These are phyloP conservation scores for Reticulomyxa filosa DNA, from an alignment of 78 protist species.

Conservation along the genomic window DNA sequence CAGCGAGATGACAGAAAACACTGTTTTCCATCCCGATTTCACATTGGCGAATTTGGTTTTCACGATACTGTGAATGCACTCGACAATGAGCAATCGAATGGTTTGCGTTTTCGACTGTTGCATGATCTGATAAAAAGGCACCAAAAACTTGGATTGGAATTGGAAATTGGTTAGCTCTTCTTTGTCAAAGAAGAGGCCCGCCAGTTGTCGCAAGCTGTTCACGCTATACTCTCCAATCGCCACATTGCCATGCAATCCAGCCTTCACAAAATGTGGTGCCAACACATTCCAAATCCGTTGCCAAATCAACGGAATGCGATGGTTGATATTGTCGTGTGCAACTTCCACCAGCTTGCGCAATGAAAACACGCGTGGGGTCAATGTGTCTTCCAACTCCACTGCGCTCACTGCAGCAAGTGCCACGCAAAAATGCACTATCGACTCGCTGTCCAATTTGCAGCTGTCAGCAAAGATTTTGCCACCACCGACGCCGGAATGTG, in stretches of 20 bases:
- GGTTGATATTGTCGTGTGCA: constrained; percentile 64
- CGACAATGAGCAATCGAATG: constrained; percentile 24
- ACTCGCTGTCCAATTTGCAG: too few species aligned
- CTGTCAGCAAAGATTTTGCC: too few species aligned
- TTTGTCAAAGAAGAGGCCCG: constrained; percentile 64
- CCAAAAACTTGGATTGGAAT: constrained; percentile 76
- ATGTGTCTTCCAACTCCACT: too few species aligned
- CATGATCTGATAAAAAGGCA: constrained; percentile 64
- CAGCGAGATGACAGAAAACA: too few species aligned
- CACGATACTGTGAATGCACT: too few species aligned
- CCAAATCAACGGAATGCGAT: constrained; percentile 76
- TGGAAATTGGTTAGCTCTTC: constrained; percentile 48
- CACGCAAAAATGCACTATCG: too few species aligned
- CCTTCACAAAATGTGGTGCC: constrained; percentile 40
- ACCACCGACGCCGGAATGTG: too few species aligned
- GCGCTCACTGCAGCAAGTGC: too few species aligned
- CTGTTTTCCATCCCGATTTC: too few species aligned
- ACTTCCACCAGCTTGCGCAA: constrained; percentile 79
- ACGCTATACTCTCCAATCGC: too few species aligned
- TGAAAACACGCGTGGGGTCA: constrained; percentile 61
- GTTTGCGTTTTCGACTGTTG: background rate
- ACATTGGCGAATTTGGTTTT: too few species aligned
- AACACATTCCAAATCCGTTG: constrained; percentile 53
- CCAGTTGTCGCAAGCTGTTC: constrained; percentile 76
- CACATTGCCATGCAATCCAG: constrained; percentile 35